A percentile compares a stretch with the other conserved stretches of the same genome.
These are phyloP conservation scores for Tetrahymena borealis DNA, from an alignment of 73 alveolate species.

Conservation along the genomic window DNA sequence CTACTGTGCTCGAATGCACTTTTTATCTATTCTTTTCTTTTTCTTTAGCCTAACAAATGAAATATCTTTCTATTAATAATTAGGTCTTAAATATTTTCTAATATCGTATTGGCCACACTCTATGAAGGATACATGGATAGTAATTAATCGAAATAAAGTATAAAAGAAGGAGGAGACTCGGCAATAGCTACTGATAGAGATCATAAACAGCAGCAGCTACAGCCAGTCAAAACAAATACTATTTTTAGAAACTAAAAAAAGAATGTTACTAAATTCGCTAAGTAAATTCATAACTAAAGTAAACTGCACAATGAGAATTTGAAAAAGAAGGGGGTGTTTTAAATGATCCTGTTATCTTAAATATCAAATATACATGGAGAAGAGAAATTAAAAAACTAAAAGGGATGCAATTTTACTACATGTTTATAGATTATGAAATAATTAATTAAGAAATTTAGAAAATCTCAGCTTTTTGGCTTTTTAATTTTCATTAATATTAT, in stretches of 20 bases:
- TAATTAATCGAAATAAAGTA: background rate
- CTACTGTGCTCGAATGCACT: background rate
- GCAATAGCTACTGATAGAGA: background rate
- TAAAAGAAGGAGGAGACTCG: background rate
- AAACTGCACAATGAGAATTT: no score
- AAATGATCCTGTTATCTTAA: no score
- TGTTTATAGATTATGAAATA: background rate
- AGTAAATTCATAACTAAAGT: no score
- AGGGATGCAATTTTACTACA: background rate
- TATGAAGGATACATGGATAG: background rate
- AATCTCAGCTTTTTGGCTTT: background rate
- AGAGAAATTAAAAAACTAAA: background rate
- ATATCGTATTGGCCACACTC: background rate
- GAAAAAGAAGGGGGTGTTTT: no score
- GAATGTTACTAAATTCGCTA: background rate
- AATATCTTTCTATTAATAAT: no score
- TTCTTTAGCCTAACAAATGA: no score
- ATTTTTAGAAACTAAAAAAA: background rate
- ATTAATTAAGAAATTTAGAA: background rate
- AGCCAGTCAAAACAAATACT: background rate
- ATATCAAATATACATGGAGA: no score
- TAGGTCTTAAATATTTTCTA: background rate
- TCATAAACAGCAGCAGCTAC: background rate
- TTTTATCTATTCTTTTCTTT: background rate
- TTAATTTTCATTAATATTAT: background rate